Percentiles rank a stretch among this genome's conserved stretches.
Evolutionary conservation across 805 yeast species (phyloP).

Genomic region (Priceomyces fermenticarens): DNA sequence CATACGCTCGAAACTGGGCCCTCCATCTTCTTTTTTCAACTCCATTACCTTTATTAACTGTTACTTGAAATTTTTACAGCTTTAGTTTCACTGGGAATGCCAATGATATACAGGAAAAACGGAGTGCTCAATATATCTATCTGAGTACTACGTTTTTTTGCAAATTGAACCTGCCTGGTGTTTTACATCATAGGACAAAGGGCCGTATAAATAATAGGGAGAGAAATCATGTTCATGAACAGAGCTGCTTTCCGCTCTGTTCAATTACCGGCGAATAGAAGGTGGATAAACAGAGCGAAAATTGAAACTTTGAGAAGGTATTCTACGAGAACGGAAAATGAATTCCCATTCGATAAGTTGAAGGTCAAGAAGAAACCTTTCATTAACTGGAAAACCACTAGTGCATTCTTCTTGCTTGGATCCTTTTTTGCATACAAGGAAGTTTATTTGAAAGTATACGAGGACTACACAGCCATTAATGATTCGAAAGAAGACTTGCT

Average conservation of each 20-base stretch:
- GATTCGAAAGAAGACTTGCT: slow-evolving; percentile 20
- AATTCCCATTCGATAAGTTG: slow-evolving; percentile 31
- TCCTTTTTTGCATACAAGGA: slow-evolving; percentile 25
- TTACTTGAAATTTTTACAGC: not conserved
- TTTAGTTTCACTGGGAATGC: too few species aligned
- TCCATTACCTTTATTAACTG: not conserved
- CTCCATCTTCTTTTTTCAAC: not conserved
- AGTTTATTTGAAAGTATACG: slow-evolving; percentile 22
- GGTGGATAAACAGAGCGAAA: too few species aligned
- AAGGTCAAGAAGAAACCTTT: slow-evolving; percentile 20
- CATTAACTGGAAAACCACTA: slow-evolving; percentile 28
- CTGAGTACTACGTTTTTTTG: too few species aligned
- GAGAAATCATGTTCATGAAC: not conserved
- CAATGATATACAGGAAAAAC: too few species aligned
- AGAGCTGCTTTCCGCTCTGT: not conserved
- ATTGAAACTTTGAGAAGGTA: slow-evolving; percentile 8
- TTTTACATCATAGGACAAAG: too few species aligned
- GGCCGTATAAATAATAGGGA: too few species aligned
- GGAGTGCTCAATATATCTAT: too few species aligned
- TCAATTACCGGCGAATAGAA: too few species aligned
- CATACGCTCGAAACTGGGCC: not conserved
- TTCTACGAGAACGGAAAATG: slow-evolving; percentile 25
- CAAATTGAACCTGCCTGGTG: too few species aligned
- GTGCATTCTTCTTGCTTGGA: slow-evolving; percentile 18
- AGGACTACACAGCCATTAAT: slow-evolving; percentile 17